Base-by-base conservation (phyloP, 345 rosid genomes). In the Litchi chinensis region DNA sequence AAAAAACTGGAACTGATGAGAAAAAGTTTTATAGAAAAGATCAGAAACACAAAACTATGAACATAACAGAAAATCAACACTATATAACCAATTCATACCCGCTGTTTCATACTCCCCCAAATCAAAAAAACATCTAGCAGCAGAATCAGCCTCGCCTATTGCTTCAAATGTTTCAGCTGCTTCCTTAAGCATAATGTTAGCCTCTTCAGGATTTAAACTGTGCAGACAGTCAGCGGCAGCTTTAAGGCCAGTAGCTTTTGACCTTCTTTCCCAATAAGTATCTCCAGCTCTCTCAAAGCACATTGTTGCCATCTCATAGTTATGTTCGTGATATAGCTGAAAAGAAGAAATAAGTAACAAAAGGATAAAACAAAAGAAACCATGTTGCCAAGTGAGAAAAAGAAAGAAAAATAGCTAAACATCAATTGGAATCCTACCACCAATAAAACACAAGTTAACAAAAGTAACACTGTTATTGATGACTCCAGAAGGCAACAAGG, bases 211-310 rank as follows among this genome's bases (percentile, higher is more conserved):
- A 75, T 81, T 85, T 62, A 70, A 86, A 73, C 48, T 32, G 65
- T 43, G 80, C 76, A 80, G 68, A 10, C 52, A 76, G 39, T 85
- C 85, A 28, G 93, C 89, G 65, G 83, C 73, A n/a, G 88, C 83
- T 41, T 79, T 69, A 24, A 84, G 86, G 8, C 82, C 86, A 10
- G 78, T 26, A 37, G 91, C 89, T 74, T 81, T 84, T 11, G 90
- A 83, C 24, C 84, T 59, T 67, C 48, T 83, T 76, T 85, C 88
- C 71, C 90, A 81, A 3, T 81, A 73, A 2, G 32, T 57, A 57
- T 83, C 87, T 19, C 80, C 83, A 15, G 90, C 87, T 80, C 79
- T 87, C 78, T 83, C 86, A 56, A 88, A 90, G 57, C 90, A 90
- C 77, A 70, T 69, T 24, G 82, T 79, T 28, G 89, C 88, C 90